Conservation (phyloP, 129 eudicot genomes). For the Heracleum sosnowskyi region DNA sequence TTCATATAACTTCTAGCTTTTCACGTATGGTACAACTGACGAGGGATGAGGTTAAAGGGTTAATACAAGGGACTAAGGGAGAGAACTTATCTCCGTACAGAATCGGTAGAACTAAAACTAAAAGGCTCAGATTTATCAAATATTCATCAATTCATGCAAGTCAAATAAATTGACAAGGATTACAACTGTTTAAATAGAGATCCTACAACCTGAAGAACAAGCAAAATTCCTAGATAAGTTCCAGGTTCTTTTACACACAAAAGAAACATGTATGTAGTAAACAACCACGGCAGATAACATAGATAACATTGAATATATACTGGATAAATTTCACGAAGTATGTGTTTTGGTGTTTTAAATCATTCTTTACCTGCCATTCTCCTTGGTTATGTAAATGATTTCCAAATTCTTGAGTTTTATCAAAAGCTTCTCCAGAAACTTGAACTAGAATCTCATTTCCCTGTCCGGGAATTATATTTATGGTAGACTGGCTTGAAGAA, state of each 20-base stretch:
- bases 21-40: not conserved
- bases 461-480: slow-evolving; percentile 29
- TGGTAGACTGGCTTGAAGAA: slow-evolving; percentile 30
- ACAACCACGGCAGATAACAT: not conserved
- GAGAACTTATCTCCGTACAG: not conserved
- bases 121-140: not conserved
- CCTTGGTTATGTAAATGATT: slow-evolving; percentile 28
- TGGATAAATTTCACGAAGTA: not conserved
- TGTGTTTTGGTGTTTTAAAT: not conserved
- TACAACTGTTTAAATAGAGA: not conserved
- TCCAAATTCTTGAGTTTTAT: slow-evolving; percentile 36
- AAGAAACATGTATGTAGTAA: not conserved
- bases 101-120: not conserved
- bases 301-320: not conserved
- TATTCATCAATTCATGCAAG: not conserved
- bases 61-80: not conserved
- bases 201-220: not conserved
- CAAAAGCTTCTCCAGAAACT: slow-evolving; percentile 32
- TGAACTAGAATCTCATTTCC: slow-evolving; percentile 43
- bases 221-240: not conserved
- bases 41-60: not conserved
- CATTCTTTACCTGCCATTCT: slow-evolving; percentile 61
- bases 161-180: not conserved
- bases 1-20: not conserved
- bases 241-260: not conserved